These are phyloP conservation scores for Cicer cuneatum DNA, from an alignment of 306 rosid genomes.

Conservation along the genomic window DNA sequence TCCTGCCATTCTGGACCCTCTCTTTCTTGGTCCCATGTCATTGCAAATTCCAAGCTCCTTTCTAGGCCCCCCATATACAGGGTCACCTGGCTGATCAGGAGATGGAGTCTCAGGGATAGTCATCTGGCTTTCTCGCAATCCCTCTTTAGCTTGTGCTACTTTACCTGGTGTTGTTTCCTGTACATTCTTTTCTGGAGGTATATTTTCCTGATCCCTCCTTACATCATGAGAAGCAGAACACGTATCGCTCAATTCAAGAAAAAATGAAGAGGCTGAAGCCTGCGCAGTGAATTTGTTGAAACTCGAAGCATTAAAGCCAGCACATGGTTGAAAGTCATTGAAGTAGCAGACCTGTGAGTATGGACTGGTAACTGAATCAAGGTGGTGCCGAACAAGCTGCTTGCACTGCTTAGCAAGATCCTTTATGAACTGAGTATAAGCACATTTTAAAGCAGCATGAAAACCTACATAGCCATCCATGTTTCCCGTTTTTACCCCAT, in stretches of 20 bases:
- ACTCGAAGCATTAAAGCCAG: constrained; percentile 55
- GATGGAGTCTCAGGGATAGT: constrained; percentile 87
- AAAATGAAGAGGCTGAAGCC: constrained; percentile 59
- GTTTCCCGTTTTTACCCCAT: constrained; percentile 65
- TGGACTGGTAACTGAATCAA: constrained; percentile 94
- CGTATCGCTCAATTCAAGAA: constrained; percentile 74
- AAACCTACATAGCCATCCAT: constrained; percentile 95
- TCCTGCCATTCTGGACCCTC: constrained; percentile 68
- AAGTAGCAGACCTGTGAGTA: constrained; percentile 87
- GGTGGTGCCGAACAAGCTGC: constrained; percentile 85
- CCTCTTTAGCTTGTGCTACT: constrained; percentile 61
- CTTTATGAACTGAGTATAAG: constrained; percentile 72
- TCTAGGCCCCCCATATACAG: constrained; percentile 51
- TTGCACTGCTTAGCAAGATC: constrained; percentile 90
- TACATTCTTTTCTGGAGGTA: constrained; percentile 73
- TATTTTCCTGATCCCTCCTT: constrained; percentile 77
- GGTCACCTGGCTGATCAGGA: constrained; percentile 62
- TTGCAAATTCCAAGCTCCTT: constrained; percentile 71
- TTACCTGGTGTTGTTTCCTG: constrained; percentile 87
- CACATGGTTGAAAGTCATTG: constrained; percentile 62
- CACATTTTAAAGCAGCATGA: constrained; percentile 88
- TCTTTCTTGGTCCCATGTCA: constrained; percentile 75
- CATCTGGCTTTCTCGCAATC: constrained; percentile 72
- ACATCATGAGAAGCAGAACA: constrained; percentile 51
- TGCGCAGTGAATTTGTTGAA: constrained; percentile 54